A percentile compares a stretch with the other conserved stretches of the same genome.
These are phyloP conservation scores for Kluyveromyces starmeri DNA, from an alignment of 805 yeast species.

Conservation along the genomic window DNA sequence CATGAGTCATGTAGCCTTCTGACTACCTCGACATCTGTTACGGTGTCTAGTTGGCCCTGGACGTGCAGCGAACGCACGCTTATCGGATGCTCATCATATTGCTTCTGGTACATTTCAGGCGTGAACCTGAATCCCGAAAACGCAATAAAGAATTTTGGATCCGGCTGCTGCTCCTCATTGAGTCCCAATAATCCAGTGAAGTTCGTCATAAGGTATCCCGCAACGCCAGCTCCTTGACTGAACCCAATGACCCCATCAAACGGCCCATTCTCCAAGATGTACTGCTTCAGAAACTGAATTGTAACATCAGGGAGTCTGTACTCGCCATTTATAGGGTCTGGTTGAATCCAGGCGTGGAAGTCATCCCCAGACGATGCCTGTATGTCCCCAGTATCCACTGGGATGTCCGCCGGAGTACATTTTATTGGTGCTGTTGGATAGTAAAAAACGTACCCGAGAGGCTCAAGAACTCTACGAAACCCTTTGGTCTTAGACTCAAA, in stretches of 20 bases:
- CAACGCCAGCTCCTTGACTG: slow-evolving; percentile 91
- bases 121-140: slow-evolving; percentile 54
- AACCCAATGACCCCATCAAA: slow-evolving; percentile 83
- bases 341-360: slow-evolving; percentile 61
- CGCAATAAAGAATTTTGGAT: slow-evolving; percentile 58
- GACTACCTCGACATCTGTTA: slow-evolving; percentile 67
- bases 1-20: slow-evolving; percentile 47
- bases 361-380: slow-evolving; percentile 25
- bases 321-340: slow-evolving; percentile 32
- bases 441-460: slow-evolving; percentile 51
- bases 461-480: slow-evolving; percentile 57
- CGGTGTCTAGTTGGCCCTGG: slow-evolving; percentile 82
- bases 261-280: slow-evolving; percentile 55
- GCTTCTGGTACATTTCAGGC: slow-evolving; percentile 25
- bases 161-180: slow-evolving; percentile 33
- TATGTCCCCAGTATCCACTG: slow-evolving; percentile 37
- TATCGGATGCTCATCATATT: slow-evolving; percentile 24
- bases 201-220: slow-evolving; percentile 53
- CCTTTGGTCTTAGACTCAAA: slow-evolving; percentile 84
- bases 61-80: slow-evolving; percentile 57
- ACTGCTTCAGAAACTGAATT: slow-evolving; percentile 34
- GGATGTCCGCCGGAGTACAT: slow-evolving; percentile 53
- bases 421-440: slow-evolving; percentile 72
- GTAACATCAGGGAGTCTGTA: slow-evolving; percentile 30
- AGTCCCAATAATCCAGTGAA: slow-evolving; percentile 37